Evolutionary conservation across 2,329 filamentous ascomycete genomes (phyloP).

Genomic region (Septoria linicola): DNA sequence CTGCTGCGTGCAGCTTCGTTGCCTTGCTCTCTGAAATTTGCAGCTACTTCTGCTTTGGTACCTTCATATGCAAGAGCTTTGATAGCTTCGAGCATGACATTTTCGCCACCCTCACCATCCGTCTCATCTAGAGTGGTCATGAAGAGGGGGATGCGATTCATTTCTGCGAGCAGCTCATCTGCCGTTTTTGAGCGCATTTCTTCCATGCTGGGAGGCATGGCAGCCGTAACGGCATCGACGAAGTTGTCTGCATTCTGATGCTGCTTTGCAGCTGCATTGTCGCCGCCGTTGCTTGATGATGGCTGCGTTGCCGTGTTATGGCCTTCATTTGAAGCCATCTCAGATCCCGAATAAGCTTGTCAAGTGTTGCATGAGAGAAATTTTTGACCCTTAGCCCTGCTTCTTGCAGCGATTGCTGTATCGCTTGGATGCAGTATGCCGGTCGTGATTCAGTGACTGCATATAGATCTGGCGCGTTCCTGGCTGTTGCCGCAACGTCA

Average conservation of each 20-base stretch:
- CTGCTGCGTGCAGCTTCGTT: conserved; percentile 80
- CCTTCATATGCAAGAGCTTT: conserved; percentile 92
- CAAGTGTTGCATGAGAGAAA: conserved; percentile 5
- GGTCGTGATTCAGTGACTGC: conserved; percentile 12
- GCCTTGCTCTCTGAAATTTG: conserved; percentile 85
- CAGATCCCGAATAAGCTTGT: conserved; percentile 15
- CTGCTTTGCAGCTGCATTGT: neutral
- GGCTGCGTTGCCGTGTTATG: conserved; percentile 1
- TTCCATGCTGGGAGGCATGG: conserved; percentile 60
- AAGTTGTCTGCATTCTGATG: conserved; percentile 23
- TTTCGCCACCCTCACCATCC: conserved; percentile 61
- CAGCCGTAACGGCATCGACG: conserved; percentile 36
- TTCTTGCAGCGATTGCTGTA: conserved; percentile 11
- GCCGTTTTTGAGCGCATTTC: conserved; percentile 56
- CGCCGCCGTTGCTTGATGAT: conserved; percentile 1
- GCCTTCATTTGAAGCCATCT: conserved; percentile 17
- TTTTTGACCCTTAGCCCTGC: conserved; percentile 15
- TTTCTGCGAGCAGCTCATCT: conserved; percentile 61
- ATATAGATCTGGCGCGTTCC: neutral
- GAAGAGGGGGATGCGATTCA: conserved; percentile 79
- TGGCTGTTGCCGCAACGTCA: neutral
- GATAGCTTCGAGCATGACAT: conserved; percentile 79
- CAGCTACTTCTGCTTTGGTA: conserved; percentile 75
- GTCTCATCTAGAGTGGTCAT: conserved; percentile 82
- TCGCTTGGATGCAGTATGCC: conserved; percentile 12